Evolutionary conservation across 441 rosid species (phyloP).

Genomic region (Syzygium malaccense): DNA sequence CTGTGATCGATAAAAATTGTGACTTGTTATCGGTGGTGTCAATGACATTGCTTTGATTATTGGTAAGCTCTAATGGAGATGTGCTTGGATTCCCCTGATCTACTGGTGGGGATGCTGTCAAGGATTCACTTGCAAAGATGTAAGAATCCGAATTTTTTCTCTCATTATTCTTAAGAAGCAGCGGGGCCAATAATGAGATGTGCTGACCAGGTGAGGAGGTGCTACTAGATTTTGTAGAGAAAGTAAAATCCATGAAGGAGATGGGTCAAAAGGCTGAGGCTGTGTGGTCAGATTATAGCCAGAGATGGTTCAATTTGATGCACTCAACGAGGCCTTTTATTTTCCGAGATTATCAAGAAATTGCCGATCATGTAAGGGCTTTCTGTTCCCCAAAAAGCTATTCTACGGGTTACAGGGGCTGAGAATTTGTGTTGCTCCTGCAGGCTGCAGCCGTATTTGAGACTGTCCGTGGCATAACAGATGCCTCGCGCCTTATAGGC

Average conservation of each 20-base stretch:
- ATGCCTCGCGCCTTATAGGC: constrained; percentile 64
- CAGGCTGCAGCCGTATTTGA: constrained; percentile 62
- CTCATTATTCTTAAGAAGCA: background rate
- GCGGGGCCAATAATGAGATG: background rate
- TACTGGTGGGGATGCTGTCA: constrained; percentile 68
- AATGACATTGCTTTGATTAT: background rate
- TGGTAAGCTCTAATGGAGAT: constrained; percentile 77
- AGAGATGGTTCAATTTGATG: constrained; percentile 66
- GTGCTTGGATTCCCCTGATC: constrained; percentile 59
- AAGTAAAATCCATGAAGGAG: constrained; percentile 37
- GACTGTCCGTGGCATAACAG: constrained; percentile 54
- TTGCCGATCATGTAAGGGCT: constrained; percentile 60
- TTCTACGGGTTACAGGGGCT: background rate
- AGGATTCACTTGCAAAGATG: constrained; percentile 57
- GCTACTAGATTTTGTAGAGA: constrained; percentile 49
- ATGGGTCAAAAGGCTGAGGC: constrained; percentile 50
- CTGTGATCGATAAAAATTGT: background rate
- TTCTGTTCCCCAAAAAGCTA: background rate
- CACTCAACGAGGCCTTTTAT: constrained; percentile 63
- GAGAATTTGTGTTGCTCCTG: background rate
- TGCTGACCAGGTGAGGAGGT: constrained; percentile 49
- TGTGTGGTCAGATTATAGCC: constrained; percentile 69
- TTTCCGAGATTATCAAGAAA: constrained; percentile 53
- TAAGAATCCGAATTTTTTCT: background rate
- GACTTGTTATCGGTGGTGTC: background rate